These are phyloP conservation scores for Colletotrichum kahawae DNA, from an alignment of 2,329 filamentous ascomycete species.

Conservation along the genomic window DNA sequence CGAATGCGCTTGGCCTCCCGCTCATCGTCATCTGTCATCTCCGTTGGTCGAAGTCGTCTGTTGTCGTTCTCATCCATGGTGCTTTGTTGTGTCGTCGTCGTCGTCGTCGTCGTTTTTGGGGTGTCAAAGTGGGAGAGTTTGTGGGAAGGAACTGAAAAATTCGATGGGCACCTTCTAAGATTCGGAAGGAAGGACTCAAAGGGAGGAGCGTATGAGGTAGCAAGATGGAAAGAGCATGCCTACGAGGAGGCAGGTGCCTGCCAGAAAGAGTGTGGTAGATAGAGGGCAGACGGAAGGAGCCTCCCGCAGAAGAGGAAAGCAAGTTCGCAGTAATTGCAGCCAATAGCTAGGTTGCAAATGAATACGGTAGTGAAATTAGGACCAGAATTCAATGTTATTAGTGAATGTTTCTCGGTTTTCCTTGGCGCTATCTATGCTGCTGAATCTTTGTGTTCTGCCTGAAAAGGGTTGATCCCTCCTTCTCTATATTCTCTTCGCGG, in stretches of 20 bases:
- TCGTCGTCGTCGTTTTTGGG: not conserved
- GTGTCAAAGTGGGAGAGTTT: not conserved
- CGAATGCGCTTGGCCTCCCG: not conserved
- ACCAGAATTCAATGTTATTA: too few relatives aligned
- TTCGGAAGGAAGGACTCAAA: not conserved
- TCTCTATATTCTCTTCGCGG: too few relatives aligned
- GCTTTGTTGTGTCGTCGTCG: not conserved
- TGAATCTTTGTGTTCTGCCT: too few relatives aligned
- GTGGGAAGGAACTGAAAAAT: not conserved
- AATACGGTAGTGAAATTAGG: too few relatives aligned
- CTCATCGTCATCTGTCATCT: not conserved
- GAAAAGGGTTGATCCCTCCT: too few relatives aligned
- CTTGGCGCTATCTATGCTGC: too few relatives aligned
- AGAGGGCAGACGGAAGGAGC: rapidly evolving
- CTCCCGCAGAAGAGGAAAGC: rapidly evolving
- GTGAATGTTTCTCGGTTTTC: too few relatives aligned
- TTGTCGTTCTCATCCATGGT: not conserved
- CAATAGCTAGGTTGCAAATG: too few relatives aligned
- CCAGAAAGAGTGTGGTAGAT: rapidly evolving
- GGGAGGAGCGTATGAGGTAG: rapidly evolving
- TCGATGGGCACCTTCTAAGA: not conserved
- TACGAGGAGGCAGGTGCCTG: not conserved
- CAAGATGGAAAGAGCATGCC: not conserved
- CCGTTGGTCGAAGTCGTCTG: not conserved
- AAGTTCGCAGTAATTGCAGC: not conserved